phyloP scores from a whole-genome alignment of 1,139 yeast species.

The Suhomyces bribrorum region DNA sequence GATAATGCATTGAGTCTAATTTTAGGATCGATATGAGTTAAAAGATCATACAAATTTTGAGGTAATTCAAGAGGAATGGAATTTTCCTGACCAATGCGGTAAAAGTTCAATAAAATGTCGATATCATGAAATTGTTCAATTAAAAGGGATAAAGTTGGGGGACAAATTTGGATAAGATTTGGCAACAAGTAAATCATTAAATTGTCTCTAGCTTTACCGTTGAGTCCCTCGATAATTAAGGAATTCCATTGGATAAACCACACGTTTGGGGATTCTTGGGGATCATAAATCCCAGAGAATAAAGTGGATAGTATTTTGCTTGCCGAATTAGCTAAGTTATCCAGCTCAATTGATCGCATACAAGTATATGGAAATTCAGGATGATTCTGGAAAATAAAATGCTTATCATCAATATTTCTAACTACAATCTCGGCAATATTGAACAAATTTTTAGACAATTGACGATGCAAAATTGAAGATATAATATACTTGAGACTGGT shows the following conservation, averaged over 20 bases:
- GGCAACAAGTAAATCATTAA: slow-evolving; percentile 65
- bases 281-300: slow-evolving; percentile 27
- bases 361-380: slow-evolving; percentile 50
- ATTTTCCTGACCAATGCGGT: slow-evolving; percentile 62
- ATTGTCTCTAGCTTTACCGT: slow-evolving; percentile 40
- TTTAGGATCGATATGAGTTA: slow-evolving; percentile 45
- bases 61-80: slow-evolving; percentile 39
- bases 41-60: slow-evolving; percentile 33
- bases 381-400: slow-evolving; percentile 39
- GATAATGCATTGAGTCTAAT: slow-evolving; percentile 62
- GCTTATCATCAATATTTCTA: slow-evolving; percentile 37
- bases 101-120: slow-evolving; percentile 11
- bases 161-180: slow-evolving; percentile 54
- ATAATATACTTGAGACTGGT: background rate
- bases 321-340: slow-evolving; percentile 65
- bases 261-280: slow-evolving; percentile 18
- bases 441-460: slow-evolving; percentile 59
- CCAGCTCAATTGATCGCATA: slow-evolving; percentile 52
- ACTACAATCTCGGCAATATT: slow-evolving; percentile 58
- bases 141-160: slow-evolving; percentile 29
- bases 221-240: slow-evolving; percentile 33
- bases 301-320: slow-evolving; percentile 61
- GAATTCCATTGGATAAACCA: slow-evolving; percentile 62
- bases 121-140: slow-evolving; percentile 25
- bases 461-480: slow-evolving; percentile 14